Conservation (phyloP, 257 asterid species). For the Ophiorrhiza pumila region DNA sequence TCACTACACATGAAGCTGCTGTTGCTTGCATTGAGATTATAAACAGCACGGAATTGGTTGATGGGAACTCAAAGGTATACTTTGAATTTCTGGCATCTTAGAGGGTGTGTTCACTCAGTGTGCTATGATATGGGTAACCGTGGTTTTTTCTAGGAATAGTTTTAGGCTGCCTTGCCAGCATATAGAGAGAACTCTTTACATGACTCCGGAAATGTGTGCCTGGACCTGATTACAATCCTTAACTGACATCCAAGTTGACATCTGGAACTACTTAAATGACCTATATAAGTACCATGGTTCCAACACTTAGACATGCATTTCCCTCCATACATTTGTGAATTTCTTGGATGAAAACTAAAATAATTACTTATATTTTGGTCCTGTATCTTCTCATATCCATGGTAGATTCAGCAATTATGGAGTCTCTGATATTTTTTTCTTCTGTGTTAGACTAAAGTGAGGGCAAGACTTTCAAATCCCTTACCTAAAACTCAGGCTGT, state of each 20-base stretch:
- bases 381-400: not conserved
- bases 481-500: slow-evolving; percentile 62
- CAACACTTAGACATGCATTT: not conserved
- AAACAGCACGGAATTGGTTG: slow-evolving; percentile 44
- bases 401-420: not conserved
- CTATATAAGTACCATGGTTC: not conserved
- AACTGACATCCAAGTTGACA: not conserved
- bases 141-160: not conserved
- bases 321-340: not conserved
- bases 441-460: slow-evolving; percentile 40
- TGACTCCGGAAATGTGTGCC: not conserved
- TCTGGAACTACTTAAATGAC: not conserved
- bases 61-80: slow-evolving; percentile 52
- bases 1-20: slow-evolving; percentile 53
- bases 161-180: not conserved
- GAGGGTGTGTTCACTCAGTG: not conserved
- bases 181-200: not conserved
- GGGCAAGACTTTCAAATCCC: slow-evolving; percentile 65
- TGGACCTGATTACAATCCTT: not conserved
- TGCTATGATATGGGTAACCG: not conserved
- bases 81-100: not conserved
- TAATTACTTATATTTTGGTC: slow-evolving; percentile 4
- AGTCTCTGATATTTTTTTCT: slow-evolving; percentile 11
- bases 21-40: slow-evolving; percentile 51
- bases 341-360: not conserved